phyloP scores from a whole-genome alignment of 371 early-diverging fungal species.

The Quaeritorhiza haematococci region DNA sequence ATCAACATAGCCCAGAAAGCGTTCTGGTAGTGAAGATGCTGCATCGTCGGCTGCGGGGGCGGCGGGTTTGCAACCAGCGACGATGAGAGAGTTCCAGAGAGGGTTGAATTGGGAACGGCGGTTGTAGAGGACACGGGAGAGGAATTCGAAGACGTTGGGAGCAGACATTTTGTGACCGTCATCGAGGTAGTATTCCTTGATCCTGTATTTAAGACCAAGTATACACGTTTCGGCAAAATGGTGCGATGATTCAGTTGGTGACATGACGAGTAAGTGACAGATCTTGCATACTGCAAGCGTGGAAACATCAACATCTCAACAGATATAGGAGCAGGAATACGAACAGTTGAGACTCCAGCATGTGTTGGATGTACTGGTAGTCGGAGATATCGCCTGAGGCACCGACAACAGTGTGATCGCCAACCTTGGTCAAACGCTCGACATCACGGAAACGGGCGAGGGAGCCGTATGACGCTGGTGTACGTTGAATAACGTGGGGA shows the following conservation, averaged over 20 bases:
- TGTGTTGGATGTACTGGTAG: constrained; percentile 83
- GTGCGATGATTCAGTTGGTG: background rate
- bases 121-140: constrained; percentile 90
- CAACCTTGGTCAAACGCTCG: constrained; percentile 76
- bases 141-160: constrained; percentile 82
- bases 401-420: constrained; percentile 81
- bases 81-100: constrained; percentile 91
- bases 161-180: constrained; percentile 87
- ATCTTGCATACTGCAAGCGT: background rate
- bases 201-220: constrained; percentile 43
- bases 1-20: constrained; percentile 94
- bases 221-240: background rate
- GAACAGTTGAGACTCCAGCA: constrained; percentile 78
- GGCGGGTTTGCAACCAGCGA: constrained; percentile 84
- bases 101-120: constrained; percentile 91
- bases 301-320: background rate
- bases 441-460: constrained; percentile 92
- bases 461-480: constrained; percentile 90
- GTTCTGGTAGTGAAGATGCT: constrained; percentile 8
- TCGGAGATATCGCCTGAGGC: constrained; percentile 95
- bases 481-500: too few relatives aligned
- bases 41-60: constrained; percentile 40
- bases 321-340: background rate
- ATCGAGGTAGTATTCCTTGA: constrained; percentile 78
- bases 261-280: background rate